These are phyloP conservation scores for Carex littledalei DNA, from an alignment of 176 grass and related monocot species.

Conservation along the genomic window DNA sequence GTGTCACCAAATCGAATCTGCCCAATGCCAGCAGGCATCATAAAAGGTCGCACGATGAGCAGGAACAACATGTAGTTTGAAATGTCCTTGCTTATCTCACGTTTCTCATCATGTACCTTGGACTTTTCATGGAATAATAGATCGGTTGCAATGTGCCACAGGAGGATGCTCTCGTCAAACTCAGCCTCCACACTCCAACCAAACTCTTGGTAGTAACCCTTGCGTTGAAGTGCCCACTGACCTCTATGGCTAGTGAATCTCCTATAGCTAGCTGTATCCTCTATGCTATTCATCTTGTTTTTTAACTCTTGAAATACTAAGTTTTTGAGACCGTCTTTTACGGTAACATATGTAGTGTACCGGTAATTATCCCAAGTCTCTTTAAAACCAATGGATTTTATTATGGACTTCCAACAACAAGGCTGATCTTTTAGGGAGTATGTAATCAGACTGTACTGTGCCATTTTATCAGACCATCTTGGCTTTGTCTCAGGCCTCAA, in stretches of 20 bases:
- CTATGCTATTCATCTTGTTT: neutral
- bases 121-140: neutral
- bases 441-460: slow-evolving; percentile 32
- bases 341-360: neutral
- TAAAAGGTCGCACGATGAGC: neutral
- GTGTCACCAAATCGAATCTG: slow-evolving; percentile 7
- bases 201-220: neutral
- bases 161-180: slow-evolving; percentile 18
- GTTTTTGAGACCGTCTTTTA: neutral
- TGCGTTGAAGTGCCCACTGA: neutral
- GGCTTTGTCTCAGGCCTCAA: neutral
- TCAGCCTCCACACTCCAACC: neutral
- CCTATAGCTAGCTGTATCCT: neutral
- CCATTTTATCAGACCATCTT: slow-evolving; percentile 35
- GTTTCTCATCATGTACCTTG: neutral
- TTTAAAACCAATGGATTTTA: neutral
- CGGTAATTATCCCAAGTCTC: neutral
- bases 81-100: neutral
- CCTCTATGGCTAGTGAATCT: neutral
- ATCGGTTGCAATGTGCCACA: slow-evolving; percentile 11
- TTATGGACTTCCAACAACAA: too few relatives aligned
- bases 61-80: slow-evolving; percentile 39
- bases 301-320: neutral
- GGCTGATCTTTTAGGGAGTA: neutral
- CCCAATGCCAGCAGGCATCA: slow-evolving; percentile 14